Conservation (phyloP, 495 filamentous ascomycete genomes). For the Elasticomyces elasticus region DNA sequence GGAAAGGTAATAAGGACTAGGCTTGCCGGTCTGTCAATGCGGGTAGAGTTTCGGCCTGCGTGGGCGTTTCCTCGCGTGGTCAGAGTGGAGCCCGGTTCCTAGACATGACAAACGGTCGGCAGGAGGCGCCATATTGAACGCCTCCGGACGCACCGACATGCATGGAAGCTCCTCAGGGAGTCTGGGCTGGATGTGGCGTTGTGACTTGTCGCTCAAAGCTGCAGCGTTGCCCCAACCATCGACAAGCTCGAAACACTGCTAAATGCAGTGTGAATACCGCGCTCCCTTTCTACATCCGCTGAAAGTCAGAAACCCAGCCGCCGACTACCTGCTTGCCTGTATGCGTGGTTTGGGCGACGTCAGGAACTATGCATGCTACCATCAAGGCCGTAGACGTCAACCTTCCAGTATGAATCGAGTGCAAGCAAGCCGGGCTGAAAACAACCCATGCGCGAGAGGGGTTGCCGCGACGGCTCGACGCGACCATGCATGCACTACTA, state of each 20-base stretch:
- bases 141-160: background rate
- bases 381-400: background rate
- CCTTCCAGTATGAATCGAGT: background rate
- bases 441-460: background rate
- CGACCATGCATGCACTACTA: background rate
- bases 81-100: background rate
- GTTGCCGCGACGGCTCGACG: background rate
- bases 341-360: background rate
- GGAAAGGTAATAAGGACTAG: background rate
- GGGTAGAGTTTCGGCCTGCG: background rate
- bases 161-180: background rate
- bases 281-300: background rate
- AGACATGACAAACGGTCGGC: background rate
- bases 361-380: background rate
- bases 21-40: background rate
- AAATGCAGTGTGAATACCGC: too few species aligned
- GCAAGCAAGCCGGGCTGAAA: too few species aligned
- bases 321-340: background rate
- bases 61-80: background rate
- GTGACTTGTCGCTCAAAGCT: background rate
- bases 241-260: too few species aligned
- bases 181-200: background rate
- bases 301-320: too few species aligned
- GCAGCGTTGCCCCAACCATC: background rate
- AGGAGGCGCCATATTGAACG: background rate